A percentile compares a stretch with the other conserved stretches of the same genome.
Conservation (phyloP, 352 stramenopile genomes). For the Globisporangium rhizosaccharum region DNA sequence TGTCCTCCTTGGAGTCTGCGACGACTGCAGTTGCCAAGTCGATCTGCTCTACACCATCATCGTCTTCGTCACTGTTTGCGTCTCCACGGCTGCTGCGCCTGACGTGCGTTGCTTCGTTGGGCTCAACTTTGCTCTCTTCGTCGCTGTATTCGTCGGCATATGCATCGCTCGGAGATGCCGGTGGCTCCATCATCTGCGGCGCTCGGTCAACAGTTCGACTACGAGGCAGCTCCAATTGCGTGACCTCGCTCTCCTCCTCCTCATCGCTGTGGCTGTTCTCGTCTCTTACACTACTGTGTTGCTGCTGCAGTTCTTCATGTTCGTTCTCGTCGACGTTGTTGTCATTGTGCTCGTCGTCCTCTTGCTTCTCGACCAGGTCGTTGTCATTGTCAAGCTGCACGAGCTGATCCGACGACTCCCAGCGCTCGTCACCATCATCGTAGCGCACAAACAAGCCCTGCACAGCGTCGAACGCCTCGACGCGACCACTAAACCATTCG, state of each 20-base stretch:
- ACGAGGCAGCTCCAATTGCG: not conserved
- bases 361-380: not conserved
- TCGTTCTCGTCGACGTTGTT: not conserved
- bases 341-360: not conserved
- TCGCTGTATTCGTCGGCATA: conserved; percentile 20
- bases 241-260: not conserved
- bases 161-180: conserved; percentile 24
- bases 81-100: not conserved
- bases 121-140: not conserved
- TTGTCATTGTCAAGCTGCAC: conserved; percentile 29
- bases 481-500: conserved; percentile 60
- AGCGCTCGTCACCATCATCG: conserved; percentile 78
- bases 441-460: conserved; percentile 70
- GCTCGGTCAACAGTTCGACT: not conserved
- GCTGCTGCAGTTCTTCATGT: not conserved
- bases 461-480: conserved; percentile 31
- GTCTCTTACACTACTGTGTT: not conserved
- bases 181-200: conserved; percentile 39
- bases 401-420: conserved; percentile 35
- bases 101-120: not conserved
- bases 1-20: not conserved
- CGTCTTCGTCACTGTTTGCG: conserved; percentile 4
- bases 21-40: not conserved
- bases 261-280: no score
- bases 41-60: not conserved